Percentiles rank a stretch among this genome's conserved stretches.
Conservation (phyloP, 2,329 filamentous ascomycete species). For the Grosmannia clavigera region DNA sequence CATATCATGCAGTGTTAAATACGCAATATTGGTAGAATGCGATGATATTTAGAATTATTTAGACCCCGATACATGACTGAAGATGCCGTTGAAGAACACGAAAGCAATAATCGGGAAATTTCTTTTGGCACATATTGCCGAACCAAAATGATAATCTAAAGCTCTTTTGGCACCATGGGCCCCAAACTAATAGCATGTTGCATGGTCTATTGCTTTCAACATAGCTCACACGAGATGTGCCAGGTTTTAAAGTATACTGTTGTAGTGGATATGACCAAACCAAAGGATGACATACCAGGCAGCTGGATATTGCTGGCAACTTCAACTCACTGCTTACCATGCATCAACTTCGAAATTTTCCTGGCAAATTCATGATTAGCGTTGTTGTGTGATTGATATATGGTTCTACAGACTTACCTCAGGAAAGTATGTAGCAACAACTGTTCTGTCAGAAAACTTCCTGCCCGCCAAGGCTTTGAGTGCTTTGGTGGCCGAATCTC, state of each 20-base stretch:
- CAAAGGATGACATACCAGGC: background rate
- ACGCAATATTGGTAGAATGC: no score
- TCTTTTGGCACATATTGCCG: no score
- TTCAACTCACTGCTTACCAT: constrained; percentile 46
- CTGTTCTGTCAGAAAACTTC: constrained; percentile 92
- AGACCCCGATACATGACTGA: no score
- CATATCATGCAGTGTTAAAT: background rate
- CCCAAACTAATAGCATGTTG: background rate
- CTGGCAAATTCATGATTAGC: constrained; percentile 24
- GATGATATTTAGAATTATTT: no score
- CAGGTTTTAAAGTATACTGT: background rate
- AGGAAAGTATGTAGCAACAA: constrained; percentile 91
- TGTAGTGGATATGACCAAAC: background rate
- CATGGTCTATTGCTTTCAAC: no score
- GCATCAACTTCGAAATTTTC: constrained; percentile 91
- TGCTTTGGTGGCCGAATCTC: constrained; percentile 70
- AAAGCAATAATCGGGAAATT: background rate
- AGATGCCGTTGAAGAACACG: background rate
- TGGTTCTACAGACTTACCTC: constrained; percentile 45
- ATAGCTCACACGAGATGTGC: background rate
- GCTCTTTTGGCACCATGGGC: background rate
- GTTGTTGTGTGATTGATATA: background rate
- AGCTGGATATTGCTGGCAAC: background rate
- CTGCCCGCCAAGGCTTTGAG: constrained; percentile 82
- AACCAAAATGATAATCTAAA: background rate